Evolutionary conservation across 768 basidiomycete species (phyloP).

Genomic region (Pulveroboletus frians): DNA sequence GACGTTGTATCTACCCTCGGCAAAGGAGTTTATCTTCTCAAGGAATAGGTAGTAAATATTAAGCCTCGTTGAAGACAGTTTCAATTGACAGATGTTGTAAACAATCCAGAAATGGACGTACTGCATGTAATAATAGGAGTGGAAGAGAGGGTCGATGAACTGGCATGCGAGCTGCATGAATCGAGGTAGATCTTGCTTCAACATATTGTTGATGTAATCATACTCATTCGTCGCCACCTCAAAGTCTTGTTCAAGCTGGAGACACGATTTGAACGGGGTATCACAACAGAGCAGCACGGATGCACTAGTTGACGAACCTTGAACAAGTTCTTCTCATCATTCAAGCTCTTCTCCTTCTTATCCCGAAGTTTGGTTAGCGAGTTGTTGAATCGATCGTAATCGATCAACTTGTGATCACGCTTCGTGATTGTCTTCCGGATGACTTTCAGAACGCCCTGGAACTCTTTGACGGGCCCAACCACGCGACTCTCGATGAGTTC

Average conservation of each 20-base stretch:
- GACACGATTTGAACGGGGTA: neutral
- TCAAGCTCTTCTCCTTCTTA: slow-evolving; percentile 96
- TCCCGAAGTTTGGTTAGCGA: slow-evolving; percentile 92
- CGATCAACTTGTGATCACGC: slow-evolving; percentile 94
- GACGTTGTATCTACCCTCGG: slow-evolving; percentile 73
- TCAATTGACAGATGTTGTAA: neutral
- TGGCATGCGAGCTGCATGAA: slow-evolving; percentile 84
- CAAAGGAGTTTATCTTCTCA: slow-evolving; percentile 89
- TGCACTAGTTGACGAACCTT: slow-evolving; percentile 49
- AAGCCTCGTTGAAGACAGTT: slow-evolving; percentile 44
- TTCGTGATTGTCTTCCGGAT: slow-evolving; percentile 95
- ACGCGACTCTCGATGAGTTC: slow-evolving; percentile 91
- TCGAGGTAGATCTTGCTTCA: slow-evolving; percentile 91
- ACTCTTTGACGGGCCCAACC: slow-evolving; percentile 81
- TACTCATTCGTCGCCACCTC: slow-evolving; percentile 90
- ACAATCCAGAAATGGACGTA: slow-evolving; percentile 39
- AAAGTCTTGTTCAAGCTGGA: slow-evolving; percentile 91
- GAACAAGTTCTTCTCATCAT: slow-evolving; percentile 95
- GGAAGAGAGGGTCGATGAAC: slow-evolving; percentile 97
- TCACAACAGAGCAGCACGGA: neutral
- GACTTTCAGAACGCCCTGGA: slow-evolving; percentile 78
- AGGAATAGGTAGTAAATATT: slow-evolving; percentile 92
- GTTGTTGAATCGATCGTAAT: slow-evolving; percentile 96
- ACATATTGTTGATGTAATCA: slow-evolving; percentile 82
- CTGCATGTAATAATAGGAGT: slow-evolving; percentile 99